phyloP scores from a whole-genome alignment of 2,329 filamentous ascomycete genomes.

The Colletotrichum noveboracense region DNA sequence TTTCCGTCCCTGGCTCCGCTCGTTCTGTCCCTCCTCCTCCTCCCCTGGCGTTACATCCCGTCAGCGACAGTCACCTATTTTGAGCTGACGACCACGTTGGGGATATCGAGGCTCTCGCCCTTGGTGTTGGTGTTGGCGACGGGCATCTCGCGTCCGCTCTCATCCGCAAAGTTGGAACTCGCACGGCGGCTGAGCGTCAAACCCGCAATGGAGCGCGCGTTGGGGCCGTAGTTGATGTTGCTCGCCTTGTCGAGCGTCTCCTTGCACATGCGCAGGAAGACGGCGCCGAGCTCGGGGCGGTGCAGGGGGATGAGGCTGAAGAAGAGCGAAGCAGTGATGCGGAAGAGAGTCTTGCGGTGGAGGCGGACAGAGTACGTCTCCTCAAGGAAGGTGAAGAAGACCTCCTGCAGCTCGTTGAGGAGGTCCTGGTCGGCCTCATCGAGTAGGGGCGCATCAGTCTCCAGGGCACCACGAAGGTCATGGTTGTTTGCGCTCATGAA shows the following conservation, averaged over 20 bases:
- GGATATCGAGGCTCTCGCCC: constrained; percentile 7
- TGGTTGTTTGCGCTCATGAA: constrained; percentile 27
- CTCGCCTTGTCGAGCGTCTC: constrained; percentile 30
- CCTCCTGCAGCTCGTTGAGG: constrained; percentile 27
- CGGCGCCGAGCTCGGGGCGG: constrained; percentile 27
- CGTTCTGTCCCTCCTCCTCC: background rate
- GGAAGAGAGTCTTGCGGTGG: constrained; percentile 33
- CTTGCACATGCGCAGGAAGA: constrained; percentile 30
- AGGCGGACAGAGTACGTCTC: constrained; percentile 28
- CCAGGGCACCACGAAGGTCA: constrained; percentile 19
- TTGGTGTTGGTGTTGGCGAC: constrained; percentile 2
- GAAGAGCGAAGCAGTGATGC: constrained; percentile 33
- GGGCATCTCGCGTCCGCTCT: constrained; percentile 20
- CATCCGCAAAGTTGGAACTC: constrained; percentile 20
- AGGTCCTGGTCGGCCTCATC: constrained; percentile 28
- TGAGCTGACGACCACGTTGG: constrained; percentile 9
- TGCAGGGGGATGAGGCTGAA: constrained; percentile 35
- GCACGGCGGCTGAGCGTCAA: constrained; percentile 15
- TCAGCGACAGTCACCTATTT: background rate
- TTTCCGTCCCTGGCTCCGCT: background rate
- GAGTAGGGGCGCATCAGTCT: constrained; percentile 25
- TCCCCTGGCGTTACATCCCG: background rate
- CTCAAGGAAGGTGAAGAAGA: constrained; percentile 31
- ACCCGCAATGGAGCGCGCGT: constrained; percentile 12
- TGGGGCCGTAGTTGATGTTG: constrained; percentile 23